These are phyloP conservation scores for Irpex sp. DNA, from an alignment of 1,284 basidiomycete genomes.

Conservation along the genomic window DNA sequence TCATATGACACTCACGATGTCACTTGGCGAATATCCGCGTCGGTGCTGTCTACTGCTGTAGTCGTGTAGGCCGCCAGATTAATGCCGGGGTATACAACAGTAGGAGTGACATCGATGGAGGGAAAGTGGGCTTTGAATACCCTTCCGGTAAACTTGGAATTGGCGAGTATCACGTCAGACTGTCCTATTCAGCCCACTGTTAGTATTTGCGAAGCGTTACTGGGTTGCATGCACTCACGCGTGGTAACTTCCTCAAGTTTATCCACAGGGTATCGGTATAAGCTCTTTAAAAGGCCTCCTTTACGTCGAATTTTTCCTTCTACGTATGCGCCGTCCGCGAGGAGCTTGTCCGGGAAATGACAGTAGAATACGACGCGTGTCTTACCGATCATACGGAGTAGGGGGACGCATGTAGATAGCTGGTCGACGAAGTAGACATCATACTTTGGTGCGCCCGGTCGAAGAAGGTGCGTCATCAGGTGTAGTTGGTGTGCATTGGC, in stretches of 20 bases:
- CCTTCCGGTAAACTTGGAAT: slow-evolving; percentile 86
- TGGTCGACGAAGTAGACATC: slow-evolving; percentile 97
- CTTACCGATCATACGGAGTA: slow-evolving; percentile 65
- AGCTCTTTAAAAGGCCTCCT: slow-evolving; percentile 54
- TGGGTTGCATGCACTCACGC: slow-evolving; percentile 45
- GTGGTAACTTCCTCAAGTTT: slow-evolving; percentile 89
- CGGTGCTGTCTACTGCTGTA: slow-evolving; percentile 34
- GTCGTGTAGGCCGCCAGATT: slow-evolving; percentile 69
- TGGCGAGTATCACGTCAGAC: slow-evolving; percentile 88
- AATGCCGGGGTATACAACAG: slow-evolving; percentile 91
- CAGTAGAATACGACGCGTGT: slow-evolving; percentile 95
- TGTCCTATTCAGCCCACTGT: slow-evolving; percentile 46
- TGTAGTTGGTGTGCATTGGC: slow-evolving; percentile 89
- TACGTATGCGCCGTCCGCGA: slow-evolving; percentile 77
- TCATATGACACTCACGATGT: slow-evolving; percentile 57
- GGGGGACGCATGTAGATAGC: slow-evolving; percentile 86
- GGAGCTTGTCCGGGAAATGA: slow-evolving; percentile 94
- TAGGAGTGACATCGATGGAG: slow-evolving; percentile 59
- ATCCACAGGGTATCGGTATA: slow-evolving; percentile 91
- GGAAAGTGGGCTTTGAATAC: slow-evolving; percentile 80
- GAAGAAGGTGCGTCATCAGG: slow-evolving; percentile 64
- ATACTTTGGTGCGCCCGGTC: slow-evolving; percentile 42
- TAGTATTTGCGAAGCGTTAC: background rate
- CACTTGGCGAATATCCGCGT: slow-evolving; percentile 54
- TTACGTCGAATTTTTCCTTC: slow-evolving; percentile 43